These are phyloP conservation scores for Suillus cothurnatus DNA, from an alignment of 768 basidiomycete genomes.

Conservation along the genomic window DNA sequence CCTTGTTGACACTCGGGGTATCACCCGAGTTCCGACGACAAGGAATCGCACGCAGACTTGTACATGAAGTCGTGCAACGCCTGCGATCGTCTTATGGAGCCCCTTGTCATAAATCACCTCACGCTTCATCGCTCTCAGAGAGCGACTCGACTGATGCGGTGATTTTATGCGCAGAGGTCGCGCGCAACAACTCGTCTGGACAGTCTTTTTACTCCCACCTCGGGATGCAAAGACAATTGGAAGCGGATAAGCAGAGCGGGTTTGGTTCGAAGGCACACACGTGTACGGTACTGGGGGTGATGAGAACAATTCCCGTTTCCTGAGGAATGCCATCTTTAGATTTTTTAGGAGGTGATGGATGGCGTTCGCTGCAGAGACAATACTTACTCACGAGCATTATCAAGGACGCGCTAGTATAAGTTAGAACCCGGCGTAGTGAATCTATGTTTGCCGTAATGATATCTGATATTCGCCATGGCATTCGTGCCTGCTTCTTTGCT, in stretches of 20 bases:
- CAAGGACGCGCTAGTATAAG: not conserved
- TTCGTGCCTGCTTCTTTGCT: not conserved
- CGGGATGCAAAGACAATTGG: slow-evolving; percentile 29
- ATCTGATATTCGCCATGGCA: not conserved
- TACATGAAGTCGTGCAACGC: slow-evolving; percentile 29
- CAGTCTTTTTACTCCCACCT: slow-evolving; percentile 30
- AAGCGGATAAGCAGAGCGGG: slow-evolving; percentile 12
- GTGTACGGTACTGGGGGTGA: slow-evolving; percentile 28
- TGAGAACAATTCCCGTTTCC: slow-evolving; percentile 10
- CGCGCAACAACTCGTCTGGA: slow-evolving; percentile 26
- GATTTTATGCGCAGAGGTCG: slow-evolving; percentile 31
- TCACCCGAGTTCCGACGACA: slow-evolving; percentile 27
- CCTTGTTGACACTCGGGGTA: slow-evolving; percentile 35
- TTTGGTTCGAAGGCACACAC: slow-evolving; percentile 23
- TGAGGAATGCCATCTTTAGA: not conserved
- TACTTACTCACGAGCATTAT: not conserved
- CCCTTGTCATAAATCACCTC: not conserved
- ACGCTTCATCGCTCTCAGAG: not conserved
- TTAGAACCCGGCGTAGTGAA: not conserved
- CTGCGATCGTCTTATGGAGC: slow-evolving; percentile 17
- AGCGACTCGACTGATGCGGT: slow-evolving; percentile 20
- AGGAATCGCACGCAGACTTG: slow-evolving; percentile 33
- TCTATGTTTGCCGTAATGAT: not conserved
- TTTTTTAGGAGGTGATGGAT: not conserved
- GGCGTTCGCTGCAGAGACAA: not conserved